Conservation (phyloP, 2,329 filamentous ascomycete genomes). For the Hypoxylon sp. region DNA sequence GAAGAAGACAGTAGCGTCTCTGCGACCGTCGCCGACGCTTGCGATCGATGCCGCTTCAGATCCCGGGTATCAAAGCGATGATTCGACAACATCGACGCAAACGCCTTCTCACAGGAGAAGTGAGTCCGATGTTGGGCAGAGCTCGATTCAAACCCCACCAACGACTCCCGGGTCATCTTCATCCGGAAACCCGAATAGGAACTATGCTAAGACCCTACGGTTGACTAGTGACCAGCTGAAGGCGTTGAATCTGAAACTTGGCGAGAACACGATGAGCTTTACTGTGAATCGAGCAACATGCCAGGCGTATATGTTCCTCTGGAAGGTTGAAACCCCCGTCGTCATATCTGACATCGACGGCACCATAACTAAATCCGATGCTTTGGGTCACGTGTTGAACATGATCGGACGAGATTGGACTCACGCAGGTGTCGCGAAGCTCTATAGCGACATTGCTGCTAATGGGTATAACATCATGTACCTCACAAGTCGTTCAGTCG, state of each 20-base stretch:
- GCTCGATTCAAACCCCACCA: conserved; percentile 74
- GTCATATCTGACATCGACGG: conserved; percentile 99
- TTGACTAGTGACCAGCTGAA: conserved; percentile 97
- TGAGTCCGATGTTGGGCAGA: conserved; percentile 75
- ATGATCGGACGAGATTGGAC: conserved; percentile 99
- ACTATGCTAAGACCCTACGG: conserved; percentile 96
- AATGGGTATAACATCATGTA: conserved; percentile 99
- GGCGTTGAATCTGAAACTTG: conserved; percentile 82
- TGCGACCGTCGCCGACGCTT: conserved; percentile 64
- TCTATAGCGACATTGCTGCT: conserved; percentile 93
- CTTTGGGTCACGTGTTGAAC: conserved; percentile 92
- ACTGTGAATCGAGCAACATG: conserved; percentile 96
- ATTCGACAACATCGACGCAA: conserved; percentile 68
- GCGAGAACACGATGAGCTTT: conserved; percentile 95
- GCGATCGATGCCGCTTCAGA: conserved; percentile 89
- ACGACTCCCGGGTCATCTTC: conserved; percentile 76
- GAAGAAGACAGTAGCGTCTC: conserved; percentile 70
- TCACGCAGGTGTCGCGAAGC: conserved; percentile 93
- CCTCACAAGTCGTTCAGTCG: conserved; percentile 92
- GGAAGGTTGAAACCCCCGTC: conserved; percentile 91
- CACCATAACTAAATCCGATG: conserved; percentile 98
- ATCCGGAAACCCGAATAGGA: conserved; percentile 79
- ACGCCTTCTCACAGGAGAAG: conserved; percentile 70
- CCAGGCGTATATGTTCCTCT: conserved; percentile 92
- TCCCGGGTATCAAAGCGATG: conserved; percentile 95